A percentile compares a stretch with the other conserved stretches of the same genome.
These are phyloP conservation scores for Leccinum longicurvipes DNA, from an alignment of 768 basidiomycete species.

Conservation along the genomic window DNA sequence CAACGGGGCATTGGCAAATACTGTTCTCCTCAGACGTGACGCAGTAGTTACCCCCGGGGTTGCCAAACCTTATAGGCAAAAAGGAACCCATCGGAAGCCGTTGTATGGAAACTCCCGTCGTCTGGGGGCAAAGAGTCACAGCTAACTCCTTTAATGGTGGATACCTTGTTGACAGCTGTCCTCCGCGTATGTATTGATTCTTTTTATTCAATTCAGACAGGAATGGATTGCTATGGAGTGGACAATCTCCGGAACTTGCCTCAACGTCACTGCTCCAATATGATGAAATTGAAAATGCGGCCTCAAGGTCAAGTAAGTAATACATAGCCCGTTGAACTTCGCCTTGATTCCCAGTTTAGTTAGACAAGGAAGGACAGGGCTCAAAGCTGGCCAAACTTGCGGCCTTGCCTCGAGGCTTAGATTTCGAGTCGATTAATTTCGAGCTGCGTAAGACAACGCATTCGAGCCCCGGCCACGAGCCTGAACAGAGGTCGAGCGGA, in stretches of 20 bases:
- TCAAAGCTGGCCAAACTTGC: not conserved
- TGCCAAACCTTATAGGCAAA: slow-evolving; percentile 6
- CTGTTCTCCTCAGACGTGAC: not conserved
- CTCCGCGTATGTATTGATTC: not conserved
- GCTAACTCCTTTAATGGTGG: slow-evolving; percentile 6
- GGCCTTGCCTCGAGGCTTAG: not conserved
- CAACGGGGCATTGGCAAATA: not conserved
- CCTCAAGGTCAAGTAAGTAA: not conserved
- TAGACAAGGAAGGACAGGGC: not conserved
- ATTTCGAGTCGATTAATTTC: not conserved
- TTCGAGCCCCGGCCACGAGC: slow-evolving; percentile 7
- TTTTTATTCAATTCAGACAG: slow-evolving; percentile 2
- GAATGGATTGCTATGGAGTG: not conserved
- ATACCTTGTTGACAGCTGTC: slow-evolving; percentile 1
- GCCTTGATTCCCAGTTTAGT: not conserved
- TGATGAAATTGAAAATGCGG: not conserved
- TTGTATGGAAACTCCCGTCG: not conserved
- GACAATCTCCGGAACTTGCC: not conserved
- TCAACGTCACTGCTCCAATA: not conserved
- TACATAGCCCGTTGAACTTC: not conserved
- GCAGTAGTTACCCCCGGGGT: not conserved
- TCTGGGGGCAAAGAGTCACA: not conserved
- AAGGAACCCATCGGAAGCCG: not conserved
- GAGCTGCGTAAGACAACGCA: not conserved
- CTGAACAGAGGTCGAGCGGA: not conserved